Percentiles rank a stretch among this genome's conserved stretches.
Conservation (phyloP, 228 moss, liverwort and hornwort genomes). For the Sphagnum magellanicum region DNA sequence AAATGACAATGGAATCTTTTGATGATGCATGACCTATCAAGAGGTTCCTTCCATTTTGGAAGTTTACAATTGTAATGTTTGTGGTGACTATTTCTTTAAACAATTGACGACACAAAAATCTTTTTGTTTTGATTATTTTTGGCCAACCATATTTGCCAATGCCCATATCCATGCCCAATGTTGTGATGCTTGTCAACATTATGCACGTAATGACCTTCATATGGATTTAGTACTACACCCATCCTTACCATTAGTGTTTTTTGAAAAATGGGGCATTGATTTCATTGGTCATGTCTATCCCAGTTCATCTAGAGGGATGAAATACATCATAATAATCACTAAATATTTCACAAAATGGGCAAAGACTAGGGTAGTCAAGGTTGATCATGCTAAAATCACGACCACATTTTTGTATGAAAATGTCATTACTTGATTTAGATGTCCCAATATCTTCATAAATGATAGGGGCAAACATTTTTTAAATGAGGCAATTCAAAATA, state of each 20-base stretch:
- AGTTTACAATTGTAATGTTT: too few species aligned
- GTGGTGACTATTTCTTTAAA: neutral
- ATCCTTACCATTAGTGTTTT: neutral
- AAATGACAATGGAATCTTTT: neutral
- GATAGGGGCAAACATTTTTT: too few species aligned
- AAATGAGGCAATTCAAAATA: too few species aligned
- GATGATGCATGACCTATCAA: neutral
- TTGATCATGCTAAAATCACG: neutral
- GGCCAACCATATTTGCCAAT: neutral
- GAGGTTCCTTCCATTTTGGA: neutral
- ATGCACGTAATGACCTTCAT: neutral
- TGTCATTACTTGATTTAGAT: neutral
- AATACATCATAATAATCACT: neutral
- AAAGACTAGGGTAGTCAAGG: neutral
- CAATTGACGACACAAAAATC: neutral
- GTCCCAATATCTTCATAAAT: neutral
- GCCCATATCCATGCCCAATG: neutral
- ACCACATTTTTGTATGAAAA: neutral
- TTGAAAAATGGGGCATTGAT: conserved; percentile 1
- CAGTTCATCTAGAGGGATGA: neutral
- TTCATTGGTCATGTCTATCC: neutral
- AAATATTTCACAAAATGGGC: conserved; percentile 1
- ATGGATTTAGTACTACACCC: neutral
- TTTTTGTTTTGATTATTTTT: neutral
- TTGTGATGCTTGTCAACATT: conserved; percentile 1